These are phyloP conservation scores for Microstegium vimineum DNA, from an alignment of 176 grass and related monocot genomes.

Conservation along the genomic window DNA sequence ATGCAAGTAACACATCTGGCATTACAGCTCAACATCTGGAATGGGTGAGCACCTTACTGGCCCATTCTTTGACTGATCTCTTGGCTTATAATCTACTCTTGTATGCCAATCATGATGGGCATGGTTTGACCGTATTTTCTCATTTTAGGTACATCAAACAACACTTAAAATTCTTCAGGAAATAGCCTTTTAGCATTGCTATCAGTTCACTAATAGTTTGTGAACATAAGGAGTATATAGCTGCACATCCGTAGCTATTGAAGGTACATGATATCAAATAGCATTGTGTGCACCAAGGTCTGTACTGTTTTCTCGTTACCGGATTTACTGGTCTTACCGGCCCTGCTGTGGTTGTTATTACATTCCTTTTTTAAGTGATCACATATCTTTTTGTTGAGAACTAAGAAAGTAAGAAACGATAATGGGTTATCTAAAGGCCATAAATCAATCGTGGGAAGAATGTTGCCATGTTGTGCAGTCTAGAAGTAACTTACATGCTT, in stretches of 20 bases:
- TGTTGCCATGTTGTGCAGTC: neutral
- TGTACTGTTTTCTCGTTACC: neutral
- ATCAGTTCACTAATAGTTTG: neutral
- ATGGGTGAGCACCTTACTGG: conserved; percentile 56
- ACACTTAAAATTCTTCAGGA: conserved; percentile 90
- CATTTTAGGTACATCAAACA: conserved; percentile 66
- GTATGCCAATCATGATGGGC: neutral
- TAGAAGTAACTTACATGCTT: neutral
- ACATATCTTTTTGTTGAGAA: neutral
- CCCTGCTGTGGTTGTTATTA: neutral
- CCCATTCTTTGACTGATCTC: neutral
- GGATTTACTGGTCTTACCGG: neutral
- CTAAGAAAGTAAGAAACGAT: neutral
- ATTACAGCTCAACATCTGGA: conserved; percentile 95
- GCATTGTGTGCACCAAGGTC: neutral
- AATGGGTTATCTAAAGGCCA: neutral
- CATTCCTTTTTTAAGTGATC: neutral
- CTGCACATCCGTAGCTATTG: neutral
- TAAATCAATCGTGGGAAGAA: neutral
- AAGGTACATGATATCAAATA: neutral
- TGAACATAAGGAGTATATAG: neutral
- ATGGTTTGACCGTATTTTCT: conserved; percentile 2
- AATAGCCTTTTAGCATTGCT: conserved; percentile 59
- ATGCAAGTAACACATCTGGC: conserved; percentile 66
- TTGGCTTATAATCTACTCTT: neutral